Percentiles rank a stretch among this genome's conserved stretches.
Evolutionary conservation across 345 rosid species (phyloP).

Genomic region (Corchorus olitorius): DNA sequence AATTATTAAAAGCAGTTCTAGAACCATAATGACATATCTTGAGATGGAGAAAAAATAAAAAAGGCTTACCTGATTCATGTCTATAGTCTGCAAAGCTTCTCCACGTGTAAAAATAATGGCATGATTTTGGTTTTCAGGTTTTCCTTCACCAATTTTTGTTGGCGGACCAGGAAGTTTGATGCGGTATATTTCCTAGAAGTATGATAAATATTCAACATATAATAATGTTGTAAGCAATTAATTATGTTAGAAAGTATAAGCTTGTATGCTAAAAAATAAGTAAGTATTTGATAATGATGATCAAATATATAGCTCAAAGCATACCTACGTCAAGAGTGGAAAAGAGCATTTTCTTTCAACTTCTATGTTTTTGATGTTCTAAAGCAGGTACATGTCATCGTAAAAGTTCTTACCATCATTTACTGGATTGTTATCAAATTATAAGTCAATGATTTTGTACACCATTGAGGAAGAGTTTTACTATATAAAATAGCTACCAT

Average conservation of each 20-base stretch:
- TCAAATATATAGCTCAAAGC: not conserved
- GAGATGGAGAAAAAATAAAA: constrained; percentile 13
- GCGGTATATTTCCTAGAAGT: constrained; percentile 86
- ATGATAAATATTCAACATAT: constrained; percentile 11
- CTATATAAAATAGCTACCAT: constrained; percentile 3
- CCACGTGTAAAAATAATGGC: constrained; percentile 98
- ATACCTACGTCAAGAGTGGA: not conserved
- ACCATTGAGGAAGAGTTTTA: not conserved
- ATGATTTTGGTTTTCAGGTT: constrained; percentile 99
- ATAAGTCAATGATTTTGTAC: not conserved
- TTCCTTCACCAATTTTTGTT: constrained; percentile 92
- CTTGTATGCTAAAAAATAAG: not conserved
- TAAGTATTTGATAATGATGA: not conserved
- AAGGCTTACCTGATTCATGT: constrained; percentile 85
- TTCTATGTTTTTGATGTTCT: not conserved
- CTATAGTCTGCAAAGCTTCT: constrained; percentile 98
- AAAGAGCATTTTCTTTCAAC: not conserved
- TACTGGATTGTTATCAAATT: constrained; percentile 3
- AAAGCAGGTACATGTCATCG: not conserved
- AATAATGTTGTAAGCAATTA: not conserved
- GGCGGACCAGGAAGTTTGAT: constrained; percentile 98
- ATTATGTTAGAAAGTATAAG: not conserved
- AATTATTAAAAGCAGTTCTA: constrained; percentile 21
- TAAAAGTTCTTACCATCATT: constrained; percentile 2
- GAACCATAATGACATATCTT: constrained; percentile 11